Evolutionary conservation across 1,139 yeast genomes (phyloP).

Genomic region (Protomyces gravidus): DNA sequence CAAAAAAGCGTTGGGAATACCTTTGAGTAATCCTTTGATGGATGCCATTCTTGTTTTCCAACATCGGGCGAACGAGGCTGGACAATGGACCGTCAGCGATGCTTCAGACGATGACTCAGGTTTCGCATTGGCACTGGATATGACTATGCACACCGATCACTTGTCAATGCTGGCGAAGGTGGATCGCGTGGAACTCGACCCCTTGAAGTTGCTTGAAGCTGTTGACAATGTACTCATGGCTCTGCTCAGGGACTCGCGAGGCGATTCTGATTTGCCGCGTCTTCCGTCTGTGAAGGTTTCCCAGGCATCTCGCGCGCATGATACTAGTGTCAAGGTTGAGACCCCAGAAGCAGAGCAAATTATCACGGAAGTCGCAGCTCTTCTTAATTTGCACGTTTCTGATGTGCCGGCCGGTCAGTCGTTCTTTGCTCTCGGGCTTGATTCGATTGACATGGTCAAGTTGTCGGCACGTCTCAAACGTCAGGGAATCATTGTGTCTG

Average conservation of each 20-base stretch:
- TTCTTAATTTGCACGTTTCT: conserved; percentile 6
- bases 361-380: conserved; percentile 10
- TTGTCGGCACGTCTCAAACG: conserved; percentile 31
- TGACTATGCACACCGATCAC: background rate
- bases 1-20: conserved; percentile 32
- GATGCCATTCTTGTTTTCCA: conserved; percentile 34
- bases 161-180: background rate
- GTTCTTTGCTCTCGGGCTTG: conserved; percentile 35
- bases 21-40: conserved; percentile 22
- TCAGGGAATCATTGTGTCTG: conserved; percentile 24
- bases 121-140: conserved; percentile 17
- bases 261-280: background rate
- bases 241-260: background rate
- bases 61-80: background rate
- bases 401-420: conserved; percentile 21
- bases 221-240: background rate
- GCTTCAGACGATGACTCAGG: background rate
- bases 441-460: conserved; percentile 35
- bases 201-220: background rate
- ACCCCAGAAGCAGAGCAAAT: background rate
- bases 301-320: background rate
- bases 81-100: background rate
- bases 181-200: background rate
- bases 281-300: background rate
- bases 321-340: background rate